These are phyloP conservation scores for Xylaria sp. DNA, from an alignment of 2,329 filamentous ascomycete genomes.

Conservation along the genomic window DNA sequence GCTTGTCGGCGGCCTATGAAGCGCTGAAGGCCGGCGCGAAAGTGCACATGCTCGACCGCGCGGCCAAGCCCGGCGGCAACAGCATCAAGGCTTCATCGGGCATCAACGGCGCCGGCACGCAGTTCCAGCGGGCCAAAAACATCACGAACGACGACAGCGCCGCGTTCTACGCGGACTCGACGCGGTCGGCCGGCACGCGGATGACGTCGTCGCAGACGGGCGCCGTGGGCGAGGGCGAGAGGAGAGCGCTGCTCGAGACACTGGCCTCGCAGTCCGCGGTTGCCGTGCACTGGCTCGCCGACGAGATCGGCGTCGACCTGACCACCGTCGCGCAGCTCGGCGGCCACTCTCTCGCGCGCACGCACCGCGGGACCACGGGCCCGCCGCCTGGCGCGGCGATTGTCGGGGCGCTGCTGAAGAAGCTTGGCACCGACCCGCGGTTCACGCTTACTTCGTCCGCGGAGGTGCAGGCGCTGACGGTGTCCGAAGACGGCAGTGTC, in stretches of 20 bases:
- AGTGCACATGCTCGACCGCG: conserved; percentile 69
- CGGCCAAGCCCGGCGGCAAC: conserved; percentile 70
- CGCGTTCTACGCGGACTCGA: conserved; percentile 58
- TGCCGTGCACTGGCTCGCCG: conserved; percentile 67
- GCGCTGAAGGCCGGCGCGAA: conserved; percentile 63
- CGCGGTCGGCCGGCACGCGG: conserved; percentile 64
- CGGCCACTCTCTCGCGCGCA: conserved; percentile 66
- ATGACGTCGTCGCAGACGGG: conserved; percentile 45
- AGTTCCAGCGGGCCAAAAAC: conserved; percentile 61
- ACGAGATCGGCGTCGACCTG: conserved; percentile 68
- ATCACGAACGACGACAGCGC: conserved; percentile 65
- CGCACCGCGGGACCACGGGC: conserved; percentile 67
- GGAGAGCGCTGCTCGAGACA: conserved; percentile 59
- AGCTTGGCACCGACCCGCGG: conserved; percentile 59
- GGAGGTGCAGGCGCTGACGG: conserved; percentile 62
- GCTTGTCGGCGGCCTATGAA: conserved; percentile 68
- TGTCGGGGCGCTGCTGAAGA: conserved; percentile 63
- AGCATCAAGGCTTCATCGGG: conserved; percentile 75
- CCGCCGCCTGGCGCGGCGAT: conserved; percentile 70
- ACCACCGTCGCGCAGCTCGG: conserved; percentile 68
- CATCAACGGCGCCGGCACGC: conserved; percentile 71
- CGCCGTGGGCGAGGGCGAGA: conserved; percentile 46
- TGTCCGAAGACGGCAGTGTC: conserved; percentile 52
- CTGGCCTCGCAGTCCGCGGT: conserved; percentile 60
- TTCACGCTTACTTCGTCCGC: conserved; percentile 65